Percentiles rank a stretch among this genome's conserved stretches.
Evolutionary conservation across 108 stramenopile genomes (phyloP).

Genomic region (Fragilariopsis cylindrus): DNA sequence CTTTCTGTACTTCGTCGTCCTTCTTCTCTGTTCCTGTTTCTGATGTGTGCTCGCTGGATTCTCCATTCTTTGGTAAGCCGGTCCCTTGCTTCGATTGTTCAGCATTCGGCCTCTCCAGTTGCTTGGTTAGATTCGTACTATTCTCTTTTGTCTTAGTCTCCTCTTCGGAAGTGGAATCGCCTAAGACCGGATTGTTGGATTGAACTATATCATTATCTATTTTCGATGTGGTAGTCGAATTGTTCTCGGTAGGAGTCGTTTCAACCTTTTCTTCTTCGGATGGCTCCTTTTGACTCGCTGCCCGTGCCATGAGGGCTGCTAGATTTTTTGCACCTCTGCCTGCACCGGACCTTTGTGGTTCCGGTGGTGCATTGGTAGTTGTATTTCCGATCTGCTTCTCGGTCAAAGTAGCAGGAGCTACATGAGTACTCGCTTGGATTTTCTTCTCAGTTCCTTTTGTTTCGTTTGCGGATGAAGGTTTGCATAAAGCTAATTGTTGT

Average conservation of each 20-base stretch:
- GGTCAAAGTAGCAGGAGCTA: not conserved
- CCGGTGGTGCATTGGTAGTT: not conserved
- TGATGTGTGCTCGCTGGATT: not conserved
- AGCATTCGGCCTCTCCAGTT: not conserved
- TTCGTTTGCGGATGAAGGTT: not conserved
- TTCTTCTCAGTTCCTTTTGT: not conserved
- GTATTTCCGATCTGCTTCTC: not conserved
- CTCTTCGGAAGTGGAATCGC: not conserved
- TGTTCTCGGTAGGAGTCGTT: not conserved
- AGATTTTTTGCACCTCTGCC: constrained; percentile 61
- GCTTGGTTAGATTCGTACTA: not conserved
- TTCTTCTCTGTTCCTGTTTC: not conserved
- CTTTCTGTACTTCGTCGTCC: not conserved
- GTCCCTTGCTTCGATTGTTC: not conserved
- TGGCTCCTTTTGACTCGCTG: constrained; percentile 12
- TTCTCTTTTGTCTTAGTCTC: not conserved
- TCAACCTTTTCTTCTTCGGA: not conserved
- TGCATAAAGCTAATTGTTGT: not conserved
- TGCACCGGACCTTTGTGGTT: constrained; percentile 23
- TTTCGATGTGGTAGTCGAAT: constrained; percentile 5
- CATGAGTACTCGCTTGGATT: not conserved
- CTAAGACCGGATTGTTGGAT: not conserved
- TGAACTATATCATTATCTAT: not conserved
- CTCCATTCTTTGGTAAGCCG: not conserved
- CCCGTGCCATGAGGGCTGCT: constrained; percentile 42